Evolutionary conservation across 148 eudicot species (phyloP).

Genomic region (Pouteria glomerata): DNA sequence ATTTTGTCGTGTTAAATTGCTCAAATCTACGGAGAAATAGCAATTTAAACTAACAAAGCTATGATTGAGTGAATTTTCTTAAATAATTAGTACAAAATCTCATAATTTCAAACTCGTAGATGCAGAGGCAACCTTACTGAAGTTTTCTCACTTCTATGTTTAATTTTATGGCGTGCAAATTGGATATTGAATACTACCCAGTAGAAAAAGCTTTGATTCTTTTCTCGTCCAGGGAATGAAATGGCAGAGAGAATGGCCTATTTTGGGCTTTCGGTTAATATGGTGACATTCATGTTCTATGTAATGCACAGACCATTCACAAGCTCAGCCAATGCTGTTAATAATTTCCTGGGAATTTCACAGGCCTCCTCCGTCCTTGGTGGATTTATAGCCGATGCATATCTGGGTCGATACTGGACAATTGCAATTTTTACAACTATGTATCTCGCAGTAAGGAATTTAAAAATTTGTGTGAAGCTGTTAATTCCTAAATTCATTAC

Average conservation of each 20-base stretch:
- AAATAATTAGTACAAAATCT: no score
- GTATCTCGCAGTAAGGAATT: conserved; percentile 72
- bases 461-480: no score
- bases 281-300: conserved; percentile 95
- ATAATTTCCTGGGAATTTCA: conserved; percentile 83
- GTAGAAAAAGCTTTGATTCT: neutral
- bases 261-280: conserved; percentile 87
- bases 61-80: no score
- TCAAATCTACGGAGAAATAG: no score
- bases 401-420: conserved; percentile 94
- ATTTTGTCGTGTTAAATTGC: no score
- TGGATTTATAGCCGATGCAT: conserved; percentile 87
- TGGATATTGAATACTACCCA: no score
- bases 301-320: conserved; percentile 86
- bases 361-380: conserved; percentile 90
- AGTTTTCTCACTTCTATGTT: neutral
- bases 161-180: neutral
- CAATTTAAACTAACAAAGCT: no score
- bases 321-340: conserved; percentile 79
- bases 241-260: conserved; percentile 98
- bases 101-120: no score
- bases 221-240: conserved; percentile 56
- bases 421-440: conserved; percentile 85
- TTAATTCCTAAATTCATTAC: neutral
- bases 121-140: no score